Evolutionary conservation across 257 asterid species (phyloP).

Genomic region (Fraxinus anomala): DNA sequence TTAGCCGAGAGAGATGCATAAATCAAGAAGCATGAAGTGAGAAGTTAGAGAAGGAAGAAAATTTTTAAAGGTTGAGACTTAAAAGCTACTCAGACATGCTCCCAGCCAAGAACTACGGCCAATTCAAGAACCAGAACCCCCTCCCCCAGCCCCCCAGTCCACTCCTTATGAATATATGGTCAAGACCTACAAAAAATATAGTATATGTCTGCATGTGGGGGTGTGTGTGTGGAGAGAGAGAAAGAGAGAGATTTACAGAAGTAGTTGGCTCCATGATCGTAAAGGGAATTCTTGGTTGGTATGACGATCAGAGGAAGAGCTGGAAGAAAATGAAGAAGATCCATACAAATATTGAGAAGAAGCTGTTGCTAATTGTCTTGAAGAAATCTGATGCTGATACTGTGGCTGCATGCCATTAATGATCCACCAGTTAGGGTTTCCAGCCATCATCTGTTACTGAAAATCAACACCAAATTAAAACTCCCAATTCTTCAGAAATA

Average conservation of each 20-base stretch:
- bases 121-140: not conserved
- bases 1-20: not conserved
- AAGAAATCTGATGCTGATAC: constrained; percentile 8
- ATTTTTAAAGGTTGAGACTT: not conserved
- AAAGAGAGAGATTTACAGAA: constrained; percentile 44
- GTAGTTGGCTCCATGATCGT: constrained; percentile 80
- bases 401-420: constrained; percentile 72
- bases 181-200: not conserved
- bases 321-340: constrained; percentile 29
- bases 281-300: constrained; percentile 50
- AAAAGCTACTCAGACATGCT: not conserved
- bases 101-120: not conserved
- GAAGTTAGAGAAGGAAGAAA: not conserved
- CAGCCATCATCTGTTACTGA: constrained; percentile 72
- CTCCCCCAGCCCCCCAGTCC: not conserved
- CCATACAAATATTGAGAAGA: constrained; percentile 38
- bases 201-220: constrained; percentile 11
- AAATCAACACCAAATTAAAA: not conserved
- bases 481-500: not conserved
- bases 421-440: constrained; percentile 98
- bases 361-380: constrained; percentile 15
- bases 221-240: constrained; percentile 17
- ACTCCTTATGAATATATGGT: not conserved
- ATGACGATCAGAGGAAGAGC: constrained; percentile 23
- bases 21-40: not conserved